phyloP scores from a whole-genome alignment of 176 grass and related monocot genomes.

The Olyra latifolia region DNA sequence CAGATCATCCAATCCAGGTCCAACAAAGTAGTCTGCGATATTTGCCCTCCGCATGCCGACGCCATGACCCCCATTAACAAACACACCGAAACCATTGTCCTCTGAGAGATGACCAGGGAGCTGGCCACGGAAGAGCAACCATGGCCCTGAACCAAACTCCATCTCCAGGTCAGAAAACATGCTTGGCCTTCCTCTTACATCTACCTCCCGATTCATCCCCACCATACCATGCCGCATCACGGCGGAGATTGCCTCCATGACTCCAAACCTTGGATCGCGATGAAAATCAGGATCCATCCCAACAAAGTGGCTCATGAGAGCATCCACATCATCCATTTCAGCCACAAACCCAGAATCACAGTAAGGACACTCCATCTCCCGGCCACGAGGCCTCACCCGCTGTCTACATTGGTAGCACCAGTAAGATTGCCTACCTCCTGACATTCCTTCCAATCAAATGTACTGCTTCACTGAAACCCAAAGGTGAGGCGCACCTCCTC shows the following conservation, averaged over 20 bases:
- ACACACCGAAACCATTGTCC: constrained; percentile 48
- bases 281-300: constrained; percentile 64
- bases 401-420: constrained; percentile 90
- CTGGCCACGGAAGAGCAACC: constrained; percentile 82
- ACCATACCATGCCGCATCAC: constrained; percentile 70
- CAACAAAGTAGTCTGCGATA: constrained; percentile 84
- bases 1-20: constrained; percentile 77
- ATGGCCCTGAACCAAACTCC: constrained; percentile 71
- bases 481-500: neutral
- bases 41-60: constrained; percentile 61
- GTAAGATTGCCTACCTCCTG: constrained; percentile 50
- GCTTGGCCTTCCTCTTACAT: constrained; percentile 51
- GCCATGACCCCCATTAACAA: constrained; percentile 54
- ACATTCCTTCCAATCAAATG: constrained; percentile 46
- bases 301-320: constrained; percentile 60
- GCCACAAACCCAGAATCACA: constrained; percentile 80
- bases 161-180: constrained; percentile 72
- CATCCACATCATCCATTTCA: constrained; percentile 63
- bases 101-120: constrained; percentile 60
- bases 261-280: constrained; percentile 57
- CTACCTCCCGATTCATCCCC: constrained; percentile 58
- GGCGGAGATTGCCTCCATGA: constrained; percentile 81
- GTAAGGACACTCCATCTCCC: constrained; percentile 71
- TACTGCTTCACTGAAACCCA: neutral
- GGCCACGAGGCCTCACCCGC: constrained; percentile 58